These are phyloP conservation scores for Mycena floridula DNA, from an alignment of 768 basidiomycete species.

Conservation along the genomic window DNA sequence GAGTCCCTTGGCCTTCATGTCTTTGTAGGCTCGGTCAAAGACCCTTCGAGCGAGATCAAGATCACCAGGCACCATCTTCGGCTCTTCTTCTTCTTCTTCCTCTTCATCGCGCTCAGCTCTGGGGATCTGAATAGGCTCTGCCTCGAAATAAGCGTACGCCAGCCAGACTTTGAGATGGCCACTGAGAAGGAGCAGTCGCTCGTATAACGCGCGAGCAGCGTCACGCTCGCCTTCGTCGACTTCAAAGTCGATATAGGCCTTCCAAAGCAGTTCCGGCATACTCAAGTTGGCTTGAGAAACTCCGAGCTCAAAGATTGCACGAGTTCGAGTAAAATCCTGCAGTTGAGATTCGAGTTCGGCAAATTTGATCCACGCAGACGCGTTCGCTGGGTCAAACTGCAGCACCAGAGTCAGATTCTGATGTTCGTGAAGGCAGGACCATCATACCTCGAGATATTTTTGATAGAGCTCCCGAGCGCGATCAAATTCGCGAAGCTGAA, in stretches of 20 bases:
- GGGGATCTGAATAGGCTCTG: constrained; percentile 61
- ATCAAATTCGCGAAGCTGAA: constrained; percentile 89
- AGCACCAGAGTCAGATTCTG: constrained; percentile 1
- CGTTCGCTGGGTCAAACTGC: constrained; percentile 85
- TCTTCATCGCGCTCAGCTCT: constrained; percentile 66
- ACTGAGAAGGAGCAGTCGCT: constrained; percentile 77
- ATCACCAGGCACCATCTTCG: constrained; percentile 69
- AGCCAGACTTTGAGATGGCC: constrained; percentile 98
- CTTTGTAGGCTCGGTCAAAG: constrained; percentile 84
- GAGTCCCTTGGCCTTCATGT: constrained; percentile 71
- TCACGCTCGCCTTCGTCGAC: constrained; percentile 90
- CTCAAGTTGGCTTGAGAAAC: constrained; percentile 78
- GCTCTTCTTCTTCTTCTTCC: constrained; percentile 57
- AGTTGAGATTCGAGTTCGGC: constrained; percentile 87
- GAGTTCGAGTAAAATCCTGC: constrained; percentile 82
- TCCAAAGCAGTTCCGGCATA: constrained; percentile 94
- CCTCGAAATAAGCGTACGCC: constrained; percentile 90
- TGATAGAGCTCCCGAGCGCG: constrained; percentile 87
- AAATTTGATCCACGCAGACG: constrained; percentile 93
- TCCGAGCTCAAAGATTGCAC: constrained; percentile 92
- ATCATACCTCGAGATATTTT: constrained; percentile 89
- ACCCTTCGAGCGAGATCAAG: constrained; percentile 63
- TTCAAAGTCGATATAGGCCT: constrained; percentile 96
- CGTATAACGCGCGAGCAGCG: constrained; percentile 78
- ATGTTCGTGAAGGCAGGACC: constrained; percentile 12